Base-by-base conservation (phyloP, 805 yeast species). In the Kodamaea sagamina region DNA sequence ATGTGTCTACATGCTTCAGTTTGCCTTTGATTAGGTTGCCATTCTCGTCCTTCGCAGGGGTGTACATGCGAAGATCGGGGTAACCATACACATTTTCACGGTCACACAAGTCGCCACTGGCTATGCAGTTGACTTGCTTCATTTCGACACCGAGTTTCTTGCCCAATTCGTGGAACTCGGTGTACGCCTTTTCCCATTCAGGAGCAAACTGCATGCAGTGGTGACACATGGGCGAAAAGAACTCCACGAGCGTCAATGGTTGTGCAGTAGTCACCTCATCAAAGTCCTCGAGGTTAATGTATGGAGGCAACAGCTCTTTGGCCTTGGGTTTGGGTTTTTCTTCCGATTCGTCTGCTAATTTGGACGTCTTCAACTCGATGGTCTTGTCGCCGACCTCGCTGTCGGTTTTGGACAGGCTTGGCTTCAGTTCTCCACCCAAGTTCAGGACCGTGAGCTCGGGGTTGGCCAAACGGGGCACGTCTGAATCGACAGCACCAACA, bases 201-300 rank as follows among this genome's bases (percentile, higher is more conserved):
- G 99, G 98, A 2, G 87, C 93, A 41, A 93, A 66, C 6, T 67
- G 71, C 48, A 68, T 75, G 66, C 99, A 93, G 63, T 92, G 98
- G 6, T 68, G 61, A 61, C 99, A 93, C 55, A 83, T 83, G 0
- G 99, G 99, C 24, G 96, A 88, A 59, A 66, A 93, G 64, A 89
- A 90, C 65, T 92, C 97, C 25, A 92, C 82, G 56, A 92, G 74
- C 55, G 89, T 84, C 15, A 82, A 65, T 2, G 84, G 84, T 7
- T 71, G 63, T 13, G 68, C 57, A n/a, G 79, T 57, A 27, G 67
- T 65, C 11, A 29, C 6, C 9, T 60, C 47, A 41, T 78, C 81
- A 55, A 86, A 88, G 15, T 67, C 72, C 1, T 64, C 72, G 3
- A 59, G 50, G 0, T 74, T 78, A 36, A 88, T 60, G 1, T 74